These are phyloP conservation scores for Punica granatum DNA, from an alignment of 345 rosid genomes.

Conservation along the genomic window DNA sequence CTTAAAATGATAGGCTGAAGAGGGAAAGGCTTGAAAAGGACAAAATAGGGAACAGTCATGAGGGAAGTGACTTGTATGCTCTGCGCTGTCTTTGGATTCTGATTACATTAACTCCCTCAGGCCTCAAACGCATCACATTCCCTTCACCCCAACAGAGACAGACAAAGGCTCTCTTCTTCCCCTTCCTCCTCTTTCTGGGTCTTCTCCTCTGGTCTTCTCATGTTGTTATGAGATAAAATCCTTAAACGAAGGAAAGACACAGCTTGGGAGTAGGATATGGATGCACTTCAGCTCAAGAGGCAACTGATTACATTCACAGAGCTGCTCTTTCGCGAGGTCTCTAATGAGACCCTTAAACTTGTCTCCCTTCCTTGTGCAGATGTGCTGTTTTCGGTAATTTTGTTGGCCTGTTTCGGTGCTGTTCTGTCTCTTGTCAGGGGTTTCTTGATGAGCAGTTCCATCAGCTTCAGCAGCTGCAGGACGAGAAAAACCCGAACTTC, in stretches of 20 bases:
- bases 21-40: not conserved
- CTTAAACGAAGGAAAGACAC: not conserved
- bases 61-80: not conserved
- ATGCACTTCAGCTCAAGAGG: conserved; percentile 37
- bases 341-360: not conserved
- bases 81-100: not conserved
- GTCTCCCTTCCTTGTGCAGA: not conserved
- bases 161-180: not conserved
- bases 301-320: conserved; percentile 38
- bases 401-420: not conserved
- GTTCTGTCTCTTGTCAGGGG: conserved; percentile 23
- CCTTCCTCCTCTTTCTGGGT: not conserved
- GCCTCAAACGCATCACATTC: not conserved
- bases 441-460: conserved; percentile 52
- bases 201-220: not conserved
- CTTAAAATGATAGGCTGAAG: not conserved
- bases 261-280: conserved; percentile 25
- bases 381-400: not conserved
- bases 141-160: not conserved
- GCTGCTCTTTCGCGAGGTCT: conserved; percentile 47
- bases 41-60: conserved; percentile 1
- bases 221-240: too few relatives aligned
- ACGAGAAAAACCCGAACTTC: conserved; percentile 56
- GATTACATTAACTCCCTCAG: not conserved
- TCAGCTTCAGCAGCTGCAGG: conserved; percentile 53